Evolutionary conservation across 495 filamentous ascomycete species (phyloP).

Genomic region (Penicillium herquei): DNA sequence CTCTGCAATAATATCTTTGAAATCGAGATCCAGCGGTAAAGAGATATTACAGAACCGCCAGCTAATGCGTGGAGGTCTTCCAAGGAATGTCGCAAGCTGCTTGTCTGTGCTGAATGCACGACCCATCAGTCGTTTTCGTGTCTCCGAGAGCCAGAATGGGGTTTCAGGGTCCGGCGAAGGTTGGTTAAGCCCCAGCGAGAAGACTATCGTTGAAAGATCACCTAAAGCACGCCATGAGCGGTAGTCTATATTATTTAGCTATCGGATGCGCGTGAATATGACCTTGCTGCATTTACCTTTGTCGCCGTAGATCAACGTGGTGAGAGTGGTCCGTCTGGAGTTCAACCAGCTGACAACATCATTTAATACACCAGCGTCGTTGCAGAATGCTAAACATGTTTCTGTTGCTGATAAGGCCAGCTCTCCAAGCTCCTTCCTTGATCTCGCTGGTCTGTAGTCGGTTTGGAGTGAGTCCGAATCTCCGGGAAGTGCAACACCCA

Average conservation of each 20-base stretch:
- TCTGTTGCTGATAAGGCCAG: conserved; percentile 5
- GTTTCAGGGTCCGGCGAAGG: not conserved
- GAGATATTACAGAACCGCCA: conserved; percentile 47
- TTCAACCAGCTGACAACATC: conserved; percentile 8
- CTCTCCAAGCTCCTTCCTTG: not conserved
- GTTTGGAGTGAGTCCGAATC: conserved; percentile 2
- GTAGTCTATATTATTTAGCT: conserved; percentile 9
- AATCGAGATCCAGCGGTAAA: conserved; percentile 45
- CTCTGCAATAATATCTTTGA: conserved; percentile 19
- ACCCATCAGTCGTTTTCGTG: conserved; percentile 44
- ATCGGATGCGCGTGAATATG: not conserved
- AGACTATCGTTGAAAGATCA: conserved; percentile 27
- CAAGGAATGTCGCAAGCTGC: conserved; percentile 42
- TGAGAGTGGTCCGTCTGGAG: not conserved
- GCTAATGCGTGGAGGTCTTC: conserved; percentile 48
- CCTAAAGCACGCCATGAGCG: conserved; percentile 46
- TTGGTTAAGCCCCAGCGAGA: conserved; percentile 22
- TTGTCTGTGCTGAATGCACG: conserved; percentile 44
- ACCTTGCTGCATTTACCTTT: not conserved
- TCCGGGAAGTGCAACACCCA: not conserved
- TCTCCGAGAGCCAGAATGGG: conserved; percentile 42
- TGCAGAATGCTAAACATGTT: conserved; percentile 6
- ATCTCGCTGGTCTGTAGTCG: not conserved
- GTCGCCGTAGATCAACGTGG: conserved; percentile 4
- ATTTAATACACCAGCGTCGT: conserved; percentile 9